Evolutionary conservation across 495 filamentous ascomycete species (phyloP).

Genomic region (Tuber borchii): DNA sequence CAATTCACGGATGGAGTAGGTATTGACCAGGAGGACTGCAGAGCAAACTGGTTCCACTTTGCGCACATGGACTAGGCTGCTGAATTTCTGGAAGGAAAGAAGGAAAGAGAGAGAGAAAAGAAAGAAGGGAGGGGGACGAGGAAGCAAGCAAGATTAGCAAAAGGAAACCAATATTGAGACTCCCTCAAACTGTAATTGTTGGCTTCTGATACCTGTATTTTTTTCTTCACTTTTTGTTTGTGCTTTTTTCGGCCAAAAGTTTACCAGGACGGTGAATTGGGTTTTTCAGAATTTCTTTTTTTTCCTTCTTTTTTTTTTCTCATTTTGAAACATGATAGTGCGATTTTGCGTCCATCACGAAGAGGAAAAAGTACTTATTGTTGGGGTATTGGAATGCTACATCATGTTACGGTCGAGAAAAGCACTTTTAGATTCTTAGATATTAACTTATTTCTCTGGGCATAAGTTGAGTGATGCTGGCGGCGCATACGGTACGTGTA

Average conservation of each 20-base stretch:
- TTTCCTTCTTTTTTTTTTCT: not conserved
- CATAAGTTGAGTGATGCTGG: not conserved
- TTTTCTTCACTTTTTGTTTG: not conserved
- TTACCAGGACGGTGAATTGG: not conserved
- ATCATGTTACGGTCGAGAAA: not conserved
- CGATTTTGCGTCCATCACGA: not conserved
- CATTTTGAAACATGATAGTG: not conserved
- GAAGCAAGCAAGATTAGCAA: not conserved
- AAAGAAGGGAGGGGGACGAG: not conserved
- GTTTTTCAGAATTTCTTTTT: not conserved
- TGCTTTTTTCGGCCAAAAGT: not conserved
- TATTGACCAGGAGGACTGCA: conserved; percentile 85
- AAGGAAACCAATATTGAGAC: not conserved
- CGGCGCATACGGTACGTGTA: no score
- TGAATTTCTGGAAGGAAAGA: conserved; percentile 10
- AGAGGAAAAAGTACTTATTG: not conserved
- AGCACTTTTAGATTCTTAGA: not conserved
- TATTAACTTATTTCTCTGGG: not conserved
- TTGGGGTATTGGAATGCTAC: not conserved
- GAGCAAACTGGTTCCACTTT: conserved; percentile 94
- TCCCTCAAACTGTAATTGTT: not conserved
- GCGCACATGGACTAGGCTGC: conserved; percentile 67
- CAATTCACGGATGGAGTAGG: conserved; percentile 79
- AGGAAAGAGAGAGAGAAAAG: not conserved
- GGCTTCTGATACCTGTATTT: not conserved